phyloP scores from a whole-genome alignment of 768 basidiomycete genomes.

The Glaciozyma antarctica region DNA sequence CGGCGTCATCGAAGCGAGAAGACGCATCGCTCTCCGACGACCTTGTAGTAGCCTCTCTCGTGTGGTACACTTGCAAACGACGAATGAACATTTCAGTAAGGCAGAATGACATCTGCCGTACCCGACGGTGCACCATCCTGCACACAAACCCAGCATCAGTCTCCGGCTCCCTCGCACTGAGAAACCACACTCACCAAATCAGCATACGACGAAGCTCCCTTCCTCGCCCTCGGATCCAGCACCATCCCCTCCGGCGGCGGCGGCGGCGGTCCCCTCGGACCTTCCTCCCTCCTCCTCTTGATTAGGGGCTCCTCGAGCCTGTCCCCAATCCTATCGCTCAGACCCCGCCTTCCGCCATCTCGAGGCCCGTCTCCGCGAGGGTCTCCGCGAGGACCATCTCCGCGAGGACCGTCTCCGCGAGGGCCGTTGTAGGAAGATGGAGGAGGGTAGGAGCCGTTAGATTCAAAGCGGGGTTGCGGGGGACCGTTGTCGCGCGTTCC shows the following conservation, averaged over 20 bases:
- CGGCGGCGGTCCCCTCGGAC: conserved; percentile 13
- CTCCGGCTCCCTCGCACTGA: fast-evolving
- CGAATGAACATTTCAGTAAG: conserved; percentile 6
- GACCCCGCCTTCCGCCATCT: neutral
- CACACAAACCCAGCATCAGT: neutral
- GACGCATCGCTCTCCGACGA: neutral
- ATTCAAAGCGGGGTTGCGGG: neutral
- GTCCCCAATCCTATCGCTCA: neutral
- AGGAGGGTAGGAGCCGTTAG: conserved; percentile 13
- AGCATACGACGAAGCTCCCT: conserved; percentile 18
- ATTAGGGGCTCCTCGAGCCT: conserved; percentile 9
- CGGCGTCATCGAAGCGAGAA: neutral
- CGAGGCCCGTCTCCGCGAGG: conserved; percentile 8
- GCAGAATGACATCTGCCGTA: conserved; percentile 2
- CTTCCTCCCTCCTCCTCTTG: neutral
- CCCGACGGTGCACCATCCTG: conserved; percentile 15
- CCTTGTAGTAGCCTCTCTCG: neutral
- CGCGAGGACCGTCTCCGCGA: neutral
- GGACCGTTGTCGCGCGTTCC: conserved; percentile 4
- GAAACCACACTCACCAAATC: conserved; percentile 18
- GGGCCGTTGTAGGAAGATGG: conserved; percentile 1
- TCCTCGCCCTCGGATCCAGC: conserved; percentile 22
- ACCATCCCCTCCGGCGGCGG: conserved; percentile 22
- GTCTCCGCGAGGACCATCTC: no score
- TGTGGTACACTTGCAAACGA: neutral